Evolutionary conservation across 2,329 filamentous ascomycete species (phyloP).

Genomic region (Coniochaeta hoffmannii): DNA sequence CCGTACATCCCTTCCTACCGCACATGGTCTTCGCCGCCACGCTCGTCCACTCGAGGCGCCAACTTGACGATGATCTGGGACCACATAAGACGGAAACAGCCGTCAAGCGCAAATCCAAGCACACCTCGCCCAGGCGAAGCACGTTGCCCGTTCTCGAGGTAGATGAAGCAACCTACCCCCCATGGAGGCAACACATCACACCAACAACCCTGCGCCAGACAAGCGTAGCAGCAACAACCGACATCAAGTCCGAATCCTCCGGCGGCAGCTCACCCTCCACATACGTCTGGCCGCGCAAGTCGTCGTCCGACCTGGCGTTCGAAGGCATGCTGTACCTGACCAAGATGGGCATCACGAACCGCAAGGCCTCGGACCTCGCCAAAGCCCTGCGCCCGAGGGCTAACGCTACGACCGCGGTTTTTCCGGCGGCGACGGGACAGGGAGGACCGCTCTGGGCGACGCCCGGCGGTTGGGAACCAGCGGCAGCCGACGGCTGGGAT

Average conservation of each 20-base stretch:
- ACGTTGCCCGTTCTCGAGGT: too few species aligned
- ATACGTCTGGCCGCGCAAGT: neutral
- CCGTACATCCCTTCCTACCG: constrained; percentile 10
- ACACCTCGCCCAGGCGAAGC: too few species aligned
- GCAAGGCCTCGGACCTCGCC: neutral
- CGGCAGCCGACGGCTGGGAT: too few species aligned
- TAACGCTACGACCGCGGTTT: neutral
- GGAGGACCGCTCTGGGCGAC: too few species aligned
- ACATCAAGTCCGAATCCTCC: neutral
- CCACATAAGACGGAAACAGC: neutral
- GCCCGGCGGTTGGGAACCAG: too few species aligned
- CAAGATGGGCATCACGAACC: neutral
- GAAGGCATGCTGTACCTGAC: neutral
- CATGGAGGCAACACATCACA: neutral
- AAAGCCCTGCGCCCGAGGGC: neutral
- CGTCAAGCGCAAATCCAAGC: neutral
- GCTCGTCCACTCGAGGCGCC: constrained; percentile 9
- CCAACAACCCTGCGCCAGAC: neutral
- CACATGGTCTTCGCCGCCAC: constrained; percentile 15
- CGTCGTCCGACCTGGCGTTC: neutral
- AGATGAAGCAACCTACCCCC: neutral
- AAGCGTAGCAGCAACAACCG: neutral
- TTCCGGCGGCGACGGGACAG: too few species aligned
- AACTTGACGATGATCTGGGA: neutral
- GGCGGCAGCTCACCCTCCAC: neutral